phyloP scores from a whole-genome alignment of 2,329 filamentous ascomycete species.

The Teratosphaeria nubilosa region DNA sequence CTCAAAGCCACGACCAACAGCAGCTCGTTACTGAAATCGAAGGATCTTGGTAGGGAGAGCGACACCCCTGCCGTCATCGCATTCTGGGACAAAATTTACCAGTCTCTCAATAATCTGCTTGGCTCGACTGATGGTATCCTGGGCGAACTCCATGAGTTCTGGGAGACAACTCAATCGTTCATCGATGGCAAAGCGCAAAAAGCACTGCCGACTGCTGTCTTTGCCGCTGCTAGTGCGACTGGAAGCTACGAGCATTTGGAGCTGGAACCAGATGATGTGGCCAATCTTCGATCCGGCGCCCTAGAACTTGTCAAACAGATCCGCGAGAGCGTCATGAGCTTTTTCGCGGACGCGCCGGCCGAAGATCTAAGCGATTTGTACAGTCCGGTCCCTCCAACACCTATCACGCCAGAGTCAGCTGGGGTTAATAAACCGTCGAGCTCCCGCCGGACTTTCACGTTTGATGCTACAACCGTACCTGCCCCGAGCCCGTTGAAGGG shows the following conservation, averaged over 20 bases:
- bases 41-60: conserved; percentile 44
- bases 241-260: conserved; percentile 74
- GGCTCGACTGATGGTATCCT: conserved; percentile 67
- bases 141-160: conserved; percentile 85
- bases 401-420: conserved; percentile 53
- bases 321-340: conserved; percentile 64
- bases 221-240: conserved; percentile 24
- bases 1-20: conserved; percentile 55
- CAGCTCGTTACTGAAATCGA: conserved; percentile 5
- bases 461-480: conserved; percentile 68
- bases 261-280: conserved; percentile 59
- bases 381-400: conserved; percentile 65
- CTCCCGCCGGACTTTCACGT: conserved; percentile 54
- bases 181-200: conserved; percentile 77
- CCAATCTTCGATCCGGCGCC: conserved; percentile 64
- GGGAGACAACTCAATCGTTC: conserved; percentile 85
- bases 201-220: conserved; percentile 49
- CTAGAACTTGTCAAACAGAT: conserved; percentile 77
- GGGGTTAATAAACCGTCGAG: conserved; percentile 2
- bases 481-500: conserved; percentile 66
- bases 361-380: conserved; percentile 84
- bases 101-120: conserved; percentile 63
- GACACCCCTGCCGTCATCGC: conserved; percentile 75
- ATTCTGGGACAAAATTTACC: conserved; percentile 81
- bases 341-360: conserved; percentile 80